Evolutionary conservation across 192 early-diverging fungal genomes (phyloP).

Genomic region (Linnemannia schmuckeri): DNA sequence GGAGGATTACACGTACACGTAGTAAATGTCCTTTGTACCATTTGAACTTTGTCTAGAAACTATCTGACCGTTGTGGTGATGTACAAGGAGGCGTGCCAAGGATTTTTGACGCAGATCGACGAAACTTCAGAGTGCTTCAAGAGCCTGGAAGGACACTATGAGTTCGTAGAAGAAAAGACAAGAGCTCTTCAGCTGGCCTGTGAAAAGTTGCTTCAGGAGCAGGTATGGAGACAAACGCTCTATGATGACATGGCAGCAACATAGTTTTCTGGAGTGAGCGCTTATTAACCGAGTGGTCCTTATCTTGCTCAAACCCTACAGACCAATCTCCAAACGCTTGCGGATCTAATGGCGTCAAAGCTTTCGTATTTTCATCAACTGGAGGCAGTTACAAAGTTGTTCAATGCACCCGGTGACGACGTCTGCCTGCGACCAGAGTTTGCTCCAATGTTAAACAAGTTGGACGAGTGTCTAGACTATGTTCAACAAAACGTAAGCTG

Average conservation of each 20-base stretch:
- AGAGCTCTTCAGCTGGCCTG: constrained; percentile 84
- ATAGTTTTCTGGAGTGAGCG: neutral
- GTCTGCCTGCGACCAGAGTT: constrained; percentile 86
- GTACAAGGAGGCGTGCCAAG: constrained; percentile 75
- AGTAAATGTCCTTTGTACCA: neutral
- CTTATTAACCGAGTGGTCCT: neutral
- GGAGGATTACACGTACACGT: neutral
- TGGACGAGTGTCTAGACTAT: constrained; percentile 87
- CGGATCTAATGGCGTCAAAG: constrained; percentile 68
- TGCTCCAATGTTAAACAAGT: constrained; percentile 78
- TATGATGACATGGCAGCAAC: neutral
- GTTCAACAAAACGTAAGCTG: constrained; percentile 75
- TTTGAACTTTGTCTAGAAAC: constrained; percentile 53
- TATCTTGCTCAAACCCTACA: constrained; percentile 20
- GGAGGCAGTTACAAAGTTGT: constrained; percentile 82
- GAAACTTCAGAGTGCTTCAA: constrained; percentile 69
- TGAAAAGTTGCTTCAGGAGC: constrained; percentile 80
- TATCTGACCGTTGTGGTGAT: constrained; percentile 70
- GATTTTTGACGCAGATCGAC: constrained; percentile 73
- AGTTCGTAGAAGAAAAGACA: constrained; percentile 85
- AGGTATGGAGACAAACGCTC: constrained; percentile 46
- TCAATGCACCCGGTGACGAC: constrained; percentile 87
- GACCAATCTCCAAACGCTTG: constrained; percentile 70
- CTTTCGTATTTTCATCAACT: constrained; percentile 88
- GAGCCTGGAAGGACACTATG: constrained; percentile 76